Evolutionary conservation across 768 basidiomycete species (phyloP), one percentile per base, ranked within the genome.

Genomic region (Lyophyllum atratum): DNA sequence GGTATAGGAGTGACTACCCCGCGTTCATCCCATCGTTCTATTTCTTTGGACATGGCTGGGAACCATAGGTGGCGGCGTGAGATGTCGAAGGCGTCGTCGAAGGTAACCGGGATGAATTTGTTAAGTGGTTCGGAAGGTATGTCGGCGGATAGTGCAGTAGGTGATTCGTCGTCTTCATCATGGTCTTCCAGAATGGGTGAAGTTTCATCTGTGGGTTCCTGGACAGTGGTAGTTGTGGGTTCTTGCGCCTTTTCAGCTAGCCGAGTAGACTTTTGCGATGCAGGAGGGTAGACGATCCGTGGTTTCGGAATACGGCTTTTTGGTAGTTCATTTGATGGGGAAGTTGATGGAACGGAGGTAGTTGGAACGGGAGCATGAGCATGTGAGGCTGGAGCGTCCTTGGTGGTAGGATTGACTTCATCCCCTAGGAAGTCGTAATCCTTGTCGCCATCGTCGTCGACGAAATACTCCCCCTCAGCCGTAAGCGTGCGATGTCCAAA

Each of bases 401-500:
- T 40, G 10, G n/a, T n/a, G 39, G n/a, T 19, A 10, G 39, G 2
- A 5, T 4, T 40, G 39, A 15, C 8, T 39, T 39, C 31, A 33
- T 39, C 37, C 2, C n/a, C 39, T n/a, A 19, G 15, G 4, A 40
- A 10, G 4, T 4, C 17, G 3, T n/a, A 4, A n/a, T 40, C 39
- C 15, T n/a, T 40, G 39, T 54, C 6, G 15, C 33, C 9, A 24
- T 62, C 47, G 11, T 58, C 31, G 10, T 57, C 45, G 4, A 39
- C 33, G 33, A 42, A 49, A 34, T 61, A 54, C 52, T 63, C 49
- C 54, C 58, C 51, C 54, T 59, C 58, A 46, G 50, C 50, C 34
- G 54, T 60, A 26, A 64, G 46, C 2, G 60, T 62, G n/a, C 56
- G 25, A 42, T 66, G 58, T 2, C 62, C 60, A 28, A 19, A 8